Evolutionary conservation across 768 basidiomycete genomes (phyloP), one percentile per base, ranked within the genome.

Genomic region (Kwoniella sp.): DNA sequence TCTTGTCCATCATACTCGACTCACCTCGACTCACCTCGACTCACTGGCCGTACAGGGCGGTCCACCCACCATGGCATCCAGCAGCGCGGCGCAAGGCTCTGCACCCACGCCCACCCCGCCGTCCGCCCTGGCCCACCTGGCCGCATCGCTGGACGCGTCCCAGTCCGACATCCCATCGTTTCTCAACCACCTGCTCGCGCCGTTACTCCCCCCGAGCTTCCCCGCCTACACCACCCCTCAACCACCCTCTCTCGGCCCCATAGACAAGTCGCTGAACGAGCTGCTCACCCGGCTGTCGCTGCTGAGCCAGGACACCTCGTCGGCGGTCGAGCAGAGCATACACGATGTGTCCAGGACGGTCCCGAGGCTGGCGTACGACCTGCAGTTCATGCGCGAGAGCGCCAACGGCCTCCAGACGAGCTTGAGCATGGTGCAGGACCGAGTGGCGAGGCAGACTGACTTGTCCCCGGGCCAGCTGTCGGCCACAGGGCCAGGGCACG

Each of bases 321-420:
- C 84, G 10, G 79, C 86, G 46, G 81, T 96, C 50, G 95, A 96
- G 72, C 84, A 84, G 56, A 82, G 84, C 39, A 91, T 99, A 53
- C 86, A 90, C 67, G 91, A 96, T 69, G 88, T 96, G 36, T 89
- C 92, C 2, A 83, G 91, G 42, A 82, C 85, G 4, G 84, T 96
- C 19, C 89, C 95, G 11, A 82, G 95, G 32, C 80, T 99, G 39
- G 84, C 88, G 1, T 98, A 95, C 71, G 95, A 98, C 75, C 79
- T 99, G 29, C 92, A 98, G 70, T 95, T 95, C 77, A 92, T 96
- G 84, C 85, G 88, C 36, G 93, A 98, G 64, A 84, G 85, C 27
- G 91, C 92, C 0, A 75, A 86, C 15, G 80, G 86, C 2, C 79
- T 98, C 20, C 86, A 87, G 55, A 77, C 76, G 25, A 77, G 82